phyloP scores from a whole-genome alignment of 2,329 filamentous ascomycete species.

The Penicillium sp. region DNA sequence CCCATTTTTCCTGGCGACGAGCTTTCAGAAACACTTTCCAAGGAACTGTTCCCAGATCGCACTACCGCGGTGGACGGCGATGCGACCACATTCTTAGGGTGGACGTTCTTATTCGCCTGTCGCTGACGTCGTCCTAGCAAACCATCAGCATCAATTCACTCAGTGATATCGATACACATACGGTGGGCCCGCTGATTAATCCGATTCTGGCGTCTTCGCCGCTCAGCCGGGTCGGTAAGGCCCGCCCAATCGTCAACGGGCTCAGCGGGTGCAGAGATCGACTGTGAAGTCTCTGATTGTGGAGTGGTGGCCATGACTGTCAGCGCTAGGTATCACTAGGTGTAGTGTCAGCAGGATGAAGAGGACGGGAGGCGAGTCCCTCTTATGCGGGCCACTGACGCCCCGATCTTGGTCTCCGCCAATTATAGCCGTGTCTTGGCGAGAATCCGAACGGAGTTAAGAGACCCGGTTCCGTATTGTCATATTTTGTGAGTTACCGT shows the following conservation, averaged over 20 bases:
- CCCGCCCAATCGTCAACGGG: conserved; percentile 26
- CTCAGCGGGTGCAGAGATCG: not conserved
- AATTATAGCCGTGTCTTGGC: conserved; percentile 1
- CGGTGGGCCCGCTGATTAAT: conserved; percentile 33
- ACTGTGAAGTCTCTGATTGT: not conserved
- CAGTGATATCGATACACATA: conserved; percentile 5
- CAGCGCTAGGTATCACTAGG: not conserved
- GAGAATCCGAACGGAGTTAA: conserved; percentile 3
- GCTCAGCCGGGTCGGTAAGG: conserved; percentile 26
- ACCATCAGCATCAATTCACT: not conserved
- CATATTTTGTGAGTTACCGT: not conserved
- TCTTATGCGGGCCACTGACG: conserved; percentile 11
- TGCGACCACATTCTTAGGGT: conserved; percentile 11
- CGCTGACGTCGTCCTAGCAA: conserved; percentile 24
- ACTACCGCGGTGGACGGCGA: conserved; percentile 1
- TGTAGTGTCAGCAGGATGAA: not conserved
- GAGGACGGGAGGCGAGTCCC: not conserved
- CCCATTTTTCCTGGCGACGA: not conserved
- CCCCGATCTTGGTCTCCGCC: not conserved
- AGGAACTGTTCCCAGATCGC: not conserved
- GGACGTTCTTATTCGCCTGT: conserved; percentile 9
- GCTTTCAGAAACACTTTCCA: not conserved
- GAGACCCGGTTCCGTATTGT: not conserved
- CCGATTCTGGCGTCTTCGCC: conserved; percentile 31
- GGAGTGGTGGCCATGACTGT: conserved; percentile 7